Percentiles rank a stretch among this genome's conserved stretches.
Conservation (phyloP, 768 basidiomycete species). For the Lentinula lateritia region DNA sequence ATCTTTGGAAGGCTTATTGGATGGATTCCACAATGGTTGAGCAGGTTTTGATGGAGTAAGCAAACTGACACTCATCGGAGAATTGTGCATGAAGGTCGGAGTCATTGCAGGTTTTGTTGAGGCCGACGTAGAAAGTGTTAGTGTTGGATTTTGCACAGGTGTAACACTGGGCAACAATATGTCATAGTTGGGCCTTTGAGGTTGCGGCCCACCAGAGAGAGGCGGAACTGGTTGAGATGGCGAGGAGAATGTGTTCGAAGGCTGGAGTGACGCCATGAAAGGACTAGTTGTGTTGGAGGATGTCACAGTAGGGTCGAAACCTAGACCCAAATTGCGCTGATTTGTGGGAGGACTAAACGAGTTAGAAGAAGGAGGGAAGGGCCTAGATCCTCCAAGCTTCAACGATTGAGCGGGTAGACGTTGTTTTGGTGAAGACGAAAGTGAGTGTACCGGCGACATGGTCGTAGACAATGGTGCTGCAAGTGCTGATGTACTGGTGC, state of each 20-base stretch:
- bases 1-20: slow-evolving; percentile 52
- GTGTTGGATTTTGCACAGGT: background rate
- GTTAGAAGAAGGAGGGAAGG: background rate
- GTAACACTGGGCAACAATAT: slow-evolving; percentile 30
- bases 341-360: slow-evolving; percentile 21
- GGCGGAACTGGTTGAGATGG: background rate
- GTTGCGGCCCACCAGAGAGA: slow-evolving; percentile 10
- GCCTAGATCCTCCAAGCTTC: background rate
- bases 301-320: background rate
- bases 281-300: slow-evolving; percentile 36
- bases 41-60: slow-evolving; percentile 61
- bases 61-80: slow-evolving; percentile 36
- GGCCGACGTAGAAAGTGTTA: slow-evolving; percentile 22
- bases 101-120: slow-evolving; percentile 16
- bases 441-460: slow-evolving; percentile 8
- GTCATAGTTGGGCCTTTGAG: slow-evolving; percentile 53
- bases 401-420: slow-evolving; percentile 10
- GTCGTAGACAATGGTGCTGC: slow-evolving; percentile 13
- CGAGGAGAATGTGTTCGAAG: slow-evolving; percentile 26
- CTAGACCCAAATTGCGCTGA: slow-evolving; percentile 12
- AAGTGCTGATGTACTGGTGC: slow-evolving; percentile 5
- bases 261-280: slow-evolving; percentile 65
- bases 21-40: slow-evolving; percentile 39
- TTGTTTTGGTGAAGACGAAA: slow-evolving; percentile 11
- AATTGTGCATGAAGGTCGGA: slow-evolving; percentile 4